Base-by-base conservation (phyloP, 75 land plant genomes). In the Isoetes taiwanensis region DNA sequence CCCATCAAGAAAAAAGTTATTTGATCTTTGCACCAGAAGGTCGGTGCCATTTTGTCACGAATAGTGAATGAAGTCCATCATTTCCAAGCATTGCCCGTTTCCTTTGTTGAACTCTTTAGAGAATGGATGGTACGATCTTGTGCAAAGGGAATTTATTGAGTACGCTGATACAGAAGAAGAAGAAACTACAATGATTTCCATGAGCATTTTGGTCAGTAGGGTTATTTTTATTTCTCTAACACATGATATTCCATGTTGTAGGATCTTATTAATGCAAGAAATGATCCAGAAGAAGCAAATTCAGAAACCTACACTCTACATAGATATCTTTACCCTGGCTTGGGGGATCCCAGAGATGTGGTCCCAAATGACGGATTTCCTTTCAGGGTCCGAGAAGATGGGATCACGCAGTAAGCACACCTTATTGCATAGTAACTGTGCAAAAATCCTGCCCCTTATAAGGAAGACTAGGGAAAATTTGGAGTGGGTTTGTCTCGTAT, bases 101-200 rank as follows among this genome's bases (percentile, higher is more conserved):
- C 16, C 25, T 46, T 46, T 5, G 25, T n/a, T 19, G 50, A 23
- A 46, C 16, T 16, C 50, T 6, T 16, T 16, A 46, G 50, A 46
- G 25, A 46, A 46, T 16, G 50, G 50, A 46, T 46, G 50, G 50
- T 23, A 46, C n/a, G 50, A 46, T 5, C 16, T 46, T 16, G 50
- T 46, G 16, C 5, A 19, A 19, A 46, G 25, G 16, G 50, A 23
- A 19, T 46, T 46, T 46, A 46, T 46, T 16, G 50, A 46, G 50
- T 46, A 46, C 50, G 50, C 23, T 46, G 50, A 46, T 23, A 46
- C 50, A 5, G 50, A 46, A n/a, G 50, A 46, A 46, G 50, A 46
- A 19, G 50, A 46, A 46, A 46, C 50, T 6, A 46, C 50, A 19
- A 46, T 46, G 50, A 46, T 46, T 3, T 46, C 50, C 50, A 46